Base-by-base conservation (phyloP, 345 rosid species). In the Hibiscus mutabilis region DNA sequence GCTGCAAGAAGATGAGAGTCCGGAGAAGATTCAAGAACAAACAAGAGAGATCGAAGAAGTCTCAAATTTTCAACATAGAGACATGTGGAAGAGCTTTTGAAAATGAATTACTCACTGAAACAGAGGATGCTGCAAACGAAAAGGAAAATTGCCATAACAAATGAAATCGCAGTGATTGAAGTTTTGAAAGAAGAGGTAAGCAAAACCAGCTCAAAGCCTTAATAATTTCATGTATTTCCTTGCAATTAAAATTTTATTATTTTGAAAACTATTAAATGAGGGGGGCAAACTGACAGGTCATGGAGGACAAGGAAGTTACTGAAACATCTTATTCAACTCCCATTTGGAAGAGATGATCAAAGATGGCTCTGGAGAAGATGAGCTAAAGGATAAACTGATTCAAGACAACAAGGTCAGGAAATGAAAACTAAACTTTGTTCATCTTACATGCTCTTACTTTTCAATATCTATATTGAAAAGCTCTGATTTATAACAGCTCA, bases 101-200 rank as follows among this genome's bases (percentile, higher is more conserved):
- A 55, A 75, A 56, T 29, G 74, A 70, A 40, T 49, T 57, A 3
- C 47, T 59, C 15, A 2, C 40, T 9, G 57, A 78, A 65, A 46
- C 76, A 72, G 81, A 72, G 69, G 77, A 66, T 37, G 16, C 46
- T 18, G 68, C 42, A 73, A 66, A 55, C 10, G 44, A 49, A 56
- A 79, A 74, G n/a, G 63, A 68, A 69, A 69, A 59, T 16, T 77
- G 78, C 52, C 49, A 72, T 18, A 15, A 66, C 2, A 52, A 37
- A 77, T 53, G 73, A 78, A 46, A 69, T 51, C 46, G 24, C 15
- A 47, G 59, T 71, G 46, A 33, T 56, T 58, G 79, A 83, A 73
- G 74, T 72, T 82, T 80, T 75, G 65, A 68, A 42, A 18, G 77
- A 72, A 71, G 68, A 81, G 86, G 79, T 76, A 33, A 73, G 75